Evolutionary conservation across 2,329 filamentous ascomycete species (phyloP), one percentile per base, ranked within the genome.

Genomic region (Canariomyces notabilis): DNA sequence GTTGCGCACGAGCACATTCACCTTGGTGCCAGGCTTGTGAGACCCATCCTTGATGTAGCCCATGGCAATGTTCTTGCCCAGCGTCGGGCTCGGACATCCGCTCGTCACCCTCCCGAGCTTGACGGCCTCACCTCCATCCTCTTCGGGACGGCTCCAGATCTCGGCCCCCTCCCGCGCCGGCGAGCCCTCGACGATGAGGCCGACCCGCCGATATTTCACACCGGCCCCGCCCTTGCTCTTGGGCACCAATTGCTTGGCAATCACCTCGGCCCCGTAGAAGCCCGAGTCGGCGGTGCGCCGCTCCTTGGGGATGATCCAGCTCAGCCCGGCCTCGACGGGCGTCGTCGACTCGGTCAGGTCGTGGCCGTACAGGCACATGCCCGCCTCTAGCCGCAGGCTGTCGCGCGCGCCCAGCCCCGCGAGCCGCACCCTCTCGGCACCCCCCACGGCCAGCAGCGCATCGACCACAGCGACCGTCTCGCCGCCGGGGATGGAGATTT

Each of bases 351-450:
- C 91, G 64, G 94, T 83, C 31, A 98, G 79, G 66, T 98, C 93
- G 69, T 97, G 89, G n/a, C 93, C 93, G 70, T 98, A 98, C n/a
- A 98, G 77, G 67, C 93, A 98, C 91, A 98, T 95, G 51, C 93
- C 93, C 0, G 93, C 93, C 71, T 98, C 93, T 22, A 98, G 81
- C 37, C 93, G 83, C 49, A 98, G 80, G 51, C 86, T 94, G 67
- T 98, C 93, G 54, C 93, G 81, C 2, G 93, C 89, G 8, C 90
- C 93, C 0, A 98, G 78, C 3, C 93, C 93, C 2, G 91, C 89
- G 37, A 95, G 78, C 60, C 85, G 84, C 14, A 95, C 73, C 42
- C 67, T 69, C 52, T 76, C 74, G 3, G 74, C 67, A 9, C 82
- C 79, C 20, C 83, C 83, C 23, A 77, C 71, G 33, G 75, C 65